phyloP scores from a whole-genome alignment of 345 rosid species.

The Camelina neglecta region DNA sequence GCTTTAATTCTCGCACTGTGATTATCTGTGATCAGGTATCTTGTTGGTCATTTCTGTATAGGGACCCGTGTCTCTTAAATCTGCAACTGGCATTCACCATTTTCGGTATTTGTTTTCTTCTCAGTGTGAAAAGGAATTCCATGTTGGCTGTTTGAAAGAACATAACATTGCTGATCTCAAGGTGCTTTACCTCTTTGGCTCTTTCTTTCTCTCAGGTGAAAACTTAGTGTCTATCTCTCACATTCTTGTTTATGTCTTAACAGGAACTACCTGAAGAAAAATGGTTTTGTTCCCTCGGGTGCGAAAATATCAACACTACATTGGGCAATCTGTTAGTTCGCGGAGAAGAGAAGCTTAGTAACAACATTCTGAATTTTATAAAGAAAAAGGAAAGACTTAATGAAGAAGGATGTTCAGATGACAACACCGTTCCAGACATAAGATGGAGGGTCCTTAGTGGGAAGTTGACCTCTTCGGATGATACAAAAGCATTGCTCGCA shows the following conservation, averaged over 20 bases:
- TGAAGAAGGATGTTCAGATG: constrained; percentile 47
- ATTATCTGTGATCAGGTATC: constrained; percentile 93
- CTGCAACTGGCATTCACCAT: constrained; percentile 25
- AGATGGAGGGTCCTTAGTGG: constrained; percentile 91
- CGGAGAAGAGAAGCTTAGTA: constrained; percentile 83
- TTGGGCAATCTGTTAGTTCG: constrained; percentile 56
- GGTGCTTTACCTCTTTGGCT: constrained; percentile 49
- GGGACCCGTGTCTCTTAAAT: constrained; percentile 19
- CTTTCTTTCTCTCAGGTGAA: constrained; percentile 18
- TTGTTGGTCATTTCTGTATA: constrained; percentile 22
- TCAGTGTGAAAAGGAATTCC: constrained; percentile 95
- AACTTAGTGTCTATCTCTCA: not conserved
- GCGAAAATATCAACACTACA: constrained; percentile 58
- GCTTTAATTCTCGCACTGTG: constrained; percentile 85
- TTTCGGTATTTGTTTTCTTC: constrained; percentile 14
- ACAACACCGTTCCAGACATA: constrained; percentile 52
- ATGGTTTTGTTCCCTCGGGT: constrained; percentile 81
- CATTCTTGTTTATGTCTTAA: constrained; percentile 26
- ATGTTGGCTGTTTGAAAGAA: constrained; percentile 91
- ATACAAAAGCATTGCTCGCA: constrained; percentile 57
- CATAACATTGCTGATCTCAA: constrained; percentile 75
- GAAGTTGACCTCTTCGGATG: constrained; percentile 56
- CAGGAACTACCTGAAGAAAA: constrained; percentile 90
- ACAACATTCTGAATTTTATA: constrained; percentile 53
- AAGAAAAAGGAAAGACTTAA: constrained; percentile 47